Base-by-base conservation (phyloP, 805 yeast genomes). In the Myxozyma vanderwaltii region DNA sequence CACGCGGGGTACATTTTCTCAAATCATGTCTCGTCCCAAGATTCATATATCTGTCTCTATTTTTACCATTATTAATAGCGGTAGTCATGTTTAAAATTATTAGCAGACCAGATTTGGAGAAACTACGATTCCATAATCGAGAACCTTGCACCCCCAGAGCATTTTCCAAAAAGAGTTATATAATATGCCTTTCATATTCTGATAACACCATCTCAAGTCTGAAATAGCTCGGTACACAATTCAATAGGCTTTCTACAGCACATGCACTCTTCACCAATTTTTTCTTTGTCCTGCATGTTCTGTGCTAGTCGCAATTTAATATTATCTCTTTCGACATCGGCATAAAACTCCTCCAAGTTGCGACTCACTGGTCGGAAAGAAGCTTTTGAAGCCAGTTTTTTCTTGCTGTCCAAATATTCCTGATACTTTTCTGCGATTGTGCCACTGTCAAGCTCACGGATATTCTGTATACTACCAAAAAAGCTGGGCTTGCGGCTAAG, bases 161-260 rank as follows among this genome's bases (percentile, higher is more conserved):
- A n/a, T n/a, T n/a, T n/a, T n/a, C n/a, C n/a, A n/a, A n/a, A n/a
- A n/a, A n/a, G n/a, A n/a, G n/a, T n/a, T n/a, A n/a, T n/a, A n/a
- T n/a, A n/a, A n/a, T n/a, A n/a, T n/a, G n/a, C n/a, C n/a, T n/a
- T n/a, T n/a, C n/a, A n/a, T n/a, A n/a, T n/a, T 29, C 61, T 56
- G 2, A 49, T 62, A 7, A 35, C 12, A 15, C 63, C 61, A 6
- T 38, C 27, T 38, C 41, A 38, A 33, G 29, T 29, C 46, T 29
- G 24, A 13, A 41, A 27, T 4, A 15, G 33, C 35, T n/a, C 27
- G 10, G 48, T 26, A 24, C 48, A 24, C 35, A 26, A 4, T 10
- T 17, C 33, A 44, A 26, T 35, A 2, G 35, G 31, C 48, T 44
- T 44, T 15, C 36, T 35, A 19, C 33, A 44, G 33, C 48, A 8